Conservation (phyloP, 371 early-diverging fungal genomes). For the Syncephalis plumigaleata region DNA sequence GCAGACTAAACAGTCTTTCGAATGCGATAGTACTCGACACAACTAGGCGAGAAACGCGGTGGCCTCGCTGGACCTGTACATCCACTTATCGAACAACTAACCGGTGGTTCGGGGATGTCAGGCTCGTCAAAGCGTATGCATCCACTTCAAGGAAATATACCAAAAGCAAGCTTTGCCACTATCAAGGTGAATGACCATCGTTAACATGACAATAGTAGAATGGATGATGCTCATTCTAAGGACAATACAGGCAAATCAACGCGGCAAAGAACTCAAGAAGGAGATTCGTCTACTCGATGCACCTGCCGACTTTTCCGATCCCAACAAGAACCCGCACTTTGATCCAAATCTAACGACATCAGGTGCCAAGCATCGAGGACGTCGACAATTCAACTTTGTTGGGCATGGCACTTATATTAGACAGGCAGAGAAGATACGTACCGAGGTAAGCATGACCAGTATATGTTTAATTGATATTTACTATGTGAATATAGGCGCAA, state of each 20-base stretch:
- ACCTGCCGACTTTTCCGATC: conserved; percentile 30
- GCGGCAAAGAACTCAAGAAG: conserved; percentile 18
- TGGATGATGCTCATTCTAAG: no score
- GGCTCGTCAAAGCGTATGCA: no score
- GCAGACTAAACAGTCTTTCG: no score
- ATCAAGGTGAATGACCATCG: conserved; percentile 20
- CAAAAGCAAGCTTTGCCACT: conserved; percentile 26
- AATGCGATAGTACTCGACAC: no score
- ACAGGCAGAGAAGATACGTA: conserved; percentile 61
- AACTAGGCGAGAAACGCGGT: no score
- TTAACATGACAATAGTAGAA: no score
- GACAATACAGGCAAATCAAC: conserved; percentile 22
- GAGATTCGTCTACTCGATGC: conserved; percentile 17
- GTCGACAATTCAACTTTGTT: conserved; percentile 53
- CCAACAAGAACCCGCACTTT: conserved; percentile 71
- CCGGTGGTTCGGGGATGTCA: no score
- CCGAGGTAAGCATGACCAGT: conserved; percentile 20
- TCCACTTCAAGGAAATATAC: conserved; percentile 10
- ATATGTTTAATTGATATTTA: background rate
- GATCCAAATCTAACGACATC: conserved; percentile 42
- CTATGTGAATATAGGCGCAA: conserved; percentile 20
- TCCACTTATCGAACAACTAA: no score
- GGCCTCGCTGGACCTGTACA: no score
- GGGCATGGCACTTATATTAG: conserved; percentile 66
- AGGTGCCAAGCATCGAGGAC: conserved; percentile 29